Evolutionary conservation across 768 basidiomycete species (phyloP).

Genomic region (Coprinopsis sp.): DNA sequence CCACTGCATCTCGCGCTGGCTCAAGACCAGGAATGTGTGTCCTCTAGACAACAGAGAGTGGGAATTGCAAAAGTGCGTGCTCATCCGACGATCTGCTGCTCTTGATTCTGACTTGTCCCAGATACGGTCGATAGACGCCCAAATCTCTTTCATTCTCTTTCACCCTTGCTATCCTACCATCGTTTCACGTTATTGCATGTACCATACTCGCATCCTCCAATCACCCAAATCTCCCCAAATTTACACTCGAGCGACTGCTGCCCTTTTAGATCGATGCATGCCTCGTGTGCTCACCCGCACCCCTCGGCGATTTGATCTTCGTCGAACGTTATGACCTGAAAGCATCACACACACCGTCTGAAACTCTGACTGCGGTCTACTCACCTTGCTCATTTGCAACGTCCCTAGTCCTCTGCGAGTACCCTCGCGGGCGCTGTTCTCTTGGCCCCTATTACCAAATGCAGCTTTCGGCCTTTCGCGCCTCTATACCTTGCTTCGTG

Average conservation of each 20-base stretch:
- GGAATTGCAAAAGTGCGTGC: constrained; percentile 91
- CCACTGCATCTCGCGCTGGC: constrained; percentile 98
- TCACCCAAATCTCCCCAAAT: background rate
- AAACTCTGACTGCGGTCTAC: no score
- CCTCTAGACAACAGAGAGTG: constrained; percentile 94
- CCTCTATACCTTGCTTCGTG: background rate
- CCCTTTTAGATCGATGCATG: no score
- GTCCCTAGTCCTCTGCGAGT: no score
- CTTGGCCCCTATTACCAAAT: no score
- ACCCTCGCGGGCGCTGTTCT: no score
- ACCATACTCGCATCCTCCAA: background rate
- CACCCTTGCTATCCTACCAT: background rate
- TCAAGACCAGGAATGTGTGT: constrained; percentile 96
- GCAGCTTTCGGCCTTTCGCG: background rate
- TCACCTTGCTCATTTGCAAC: no score
- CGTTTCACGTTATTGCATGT: constrained; percentile 2
- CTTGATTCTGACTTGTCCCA: constrained; percentile 12
- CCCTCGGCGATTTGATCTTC: no score
- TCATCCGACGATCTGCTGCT: background rate
- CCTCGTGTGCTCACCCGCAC: no score
- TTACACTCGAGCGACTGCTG: background rate
- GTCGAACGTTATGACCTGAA: no score
- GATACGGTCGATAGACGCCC: constrained; percentile 36
- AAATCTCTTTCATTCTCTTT: background rate
- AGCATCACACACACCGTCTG: no score